Evolutionary conservation across 2,329 filamentous ascomycete genomes (phyloP).

Genomic region (Aspergillus costaricaensis): DNA sequence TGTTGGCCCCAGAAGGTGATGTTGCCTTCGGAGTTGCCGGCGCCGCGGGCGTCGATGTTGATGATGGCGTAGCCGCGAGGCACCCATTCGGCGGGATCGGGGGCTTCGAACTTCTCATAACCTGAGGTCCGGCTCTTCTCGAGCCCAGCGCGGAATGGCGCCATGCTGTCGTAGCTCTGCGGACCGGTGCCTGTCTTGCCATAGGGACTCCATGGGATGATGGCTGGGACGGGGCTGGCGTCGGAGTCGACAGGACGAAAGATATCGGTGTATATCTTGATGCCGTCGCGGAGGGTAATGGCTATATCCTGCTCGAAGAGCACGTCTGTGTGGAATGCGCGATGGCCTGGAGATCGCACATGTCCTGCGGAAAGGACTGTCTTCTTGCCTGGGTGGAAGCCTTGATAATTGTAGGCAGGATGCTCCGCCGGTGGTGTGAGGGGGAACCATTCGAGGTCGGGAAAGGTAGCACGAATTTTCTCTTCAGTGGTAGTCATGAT

Average conservation of each 20-base stretch:
- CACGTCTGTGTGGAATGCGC: slow-evolving; percentile 14
- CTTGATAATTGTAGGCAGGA: slow-evolving; percentile 6
- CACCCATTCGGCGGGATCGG: slow-evolving; percentile 35
- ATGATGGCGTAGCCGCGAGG: slow-evolving; percentile 33
- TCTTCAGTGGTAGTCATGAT: not conserved
- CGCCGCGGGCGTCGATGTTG: slow-evolving; percentile 32
- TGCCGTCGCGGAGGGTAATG: slow-evolving; percentile 29
- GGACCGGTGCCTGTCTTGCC: slow-evolving; percentile 28
- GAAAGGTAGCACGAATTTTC: not conserved
- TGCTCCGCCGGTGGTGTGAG: not conserved
- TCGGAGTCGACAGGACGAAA: slow-evolving; percentile 24
- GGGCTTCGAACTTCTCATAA: slow-evolving; percentile 28
- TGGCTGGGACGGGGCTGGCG: slow-evolving; percentile 24
- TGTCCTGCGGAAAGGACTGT: slow-evolving; percentile 11
- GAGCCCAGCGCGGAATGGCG: slow-evolving; percentile 9
- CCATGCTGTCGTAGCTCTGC: slow-evolving; percentile 17
- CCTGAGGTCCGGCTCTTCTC: slow-evolving; percentile 10
- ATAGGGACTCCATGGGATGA: slow-evolving; percentile 31
- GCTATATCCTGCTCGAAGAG: slow-evolving; percentile 28
- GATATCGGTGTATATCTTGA: slow-evolving; percentile 28
- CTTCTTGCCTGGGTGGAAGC: slow-evolving; percentile 10
- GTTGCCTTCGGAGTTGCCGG: slow-evolving; percentile 30
- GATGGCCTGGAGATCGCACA: slow-evolving; percentile 5
- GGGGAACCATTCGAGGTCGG: not conserved
- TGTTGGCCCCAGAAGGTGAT: slow-evolving; percentile 26